Percentiles rank a stretch among this genome's conserved stretches.
Evolutionary conservation across 148 eudicot species (phyloP).

Genomic region (Drosera capensis): DNA sequence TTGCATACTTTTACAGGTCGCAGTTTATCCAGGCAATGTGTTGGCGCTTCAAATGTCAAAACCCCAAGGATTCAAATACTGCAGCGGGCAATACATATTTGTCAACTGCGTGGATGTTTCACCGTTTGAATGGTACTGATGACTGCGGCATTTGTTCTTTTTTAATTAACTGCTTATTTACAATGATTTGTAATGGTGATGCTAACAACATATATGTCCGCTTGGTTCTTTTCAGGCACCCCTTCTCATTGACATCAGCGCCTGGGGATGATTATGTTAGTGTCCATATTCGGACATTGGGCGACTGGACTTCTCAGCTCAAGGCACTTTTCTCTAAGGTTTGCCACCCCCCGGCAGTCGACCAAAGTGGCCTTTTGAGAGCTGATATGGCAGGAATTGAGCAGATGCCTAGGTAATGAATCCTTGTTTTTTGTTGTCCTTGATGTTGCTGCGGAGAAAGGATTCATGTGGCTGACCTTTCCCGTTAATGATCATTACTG

Average conservation of each 20-base stretch:
- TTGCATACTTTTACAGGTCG: slow-evolving; percentile 18
- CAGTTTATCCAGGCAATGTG: slow-evolving; percentile 53
- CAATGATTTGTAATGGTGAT: too few species aligned
- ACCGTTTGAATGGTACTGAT: slow-evolving; percentile 39
- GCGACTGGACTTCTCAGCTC: slow-evolving; percentile 56
- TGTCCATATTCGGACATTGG: slow-evolving; percentile 46
- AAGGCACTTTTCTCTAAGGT: slow-evolving; percentile 34
- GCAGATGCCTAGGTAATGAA: slow-evolving; percentile 22
- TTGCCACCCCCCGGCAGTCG: slow-evolving; percentile 29
- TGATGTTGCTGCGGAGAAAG: not conserved
- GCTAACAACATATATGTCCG: too few species aligned
- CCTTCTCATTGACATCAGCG: slow-evolving; percentile 52
- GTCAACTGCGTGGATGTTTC: slow-evolving; percentile 48
- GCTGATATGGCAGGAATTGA: slow-evolving; percentile 25
- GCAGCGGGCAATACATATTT: slow-evolving; percentile 47
- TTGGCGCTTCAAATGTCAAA: slow-evolving; percentile 30
- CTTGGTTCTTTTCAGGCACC: slow-evolving; percentile 26
- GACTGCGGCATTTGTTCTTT: not conserved
- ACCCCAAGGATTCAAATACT: slow-evolving; percentile 40
- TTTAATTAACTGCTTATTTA: not conserved
- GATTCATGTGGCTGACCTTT: not conserved
- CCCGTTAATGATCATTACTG: not conserved
- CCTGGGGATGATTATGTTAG: slow-evolving; percentile 54
- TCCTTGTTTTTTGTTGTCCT: not conserved
- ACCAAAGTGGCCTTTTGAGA: slow-evolving; percentile 45